These are phyloP conservation scores for Xylariales sp. DNA, from an alignment of 2,329 filamentous ascomycete species.

Conservation along the genomic window DNA sequence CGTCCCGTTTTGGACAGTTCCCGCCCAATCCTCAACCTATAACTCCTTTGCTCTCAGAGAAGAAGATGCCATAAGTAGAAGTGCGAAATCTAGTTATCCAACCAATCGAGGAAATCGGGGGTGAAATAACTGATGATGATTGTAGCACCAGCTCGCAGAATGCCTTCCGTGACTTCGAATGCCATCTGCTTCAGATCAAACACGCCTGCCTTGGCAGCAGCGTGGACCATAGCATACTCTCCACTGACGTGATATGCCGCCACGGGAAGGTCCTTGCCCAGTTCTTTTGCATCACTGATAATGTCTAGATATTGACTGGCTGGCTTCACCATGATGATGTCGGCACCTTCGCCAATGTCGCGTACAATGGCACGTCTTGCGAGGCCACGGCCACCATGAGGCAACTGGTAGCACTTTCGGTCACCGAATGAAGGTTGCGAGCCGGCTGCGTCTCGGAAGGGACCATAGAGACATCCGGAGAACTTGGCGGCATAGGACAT, in stretches of 20 bases:
- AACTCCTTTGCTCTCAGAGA: no score
- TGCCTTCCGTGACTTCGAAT: conserved; percentile 90
- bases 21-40: no score
- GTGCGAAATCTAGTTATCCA: conserved; percentile 42
- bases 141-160: conserved; percentile 84
- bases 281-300: conserved; percentile 93
- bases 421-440: conserved; percentile 90
- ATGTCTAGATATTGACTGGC: conserved; percentile 95
- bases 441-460: conserved; percentile 93
- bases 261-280: conserved; percentile 85
- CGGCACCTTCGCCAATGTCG: conserved; percentile 89
- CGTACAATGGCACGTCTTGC: conserved; percentile 84
- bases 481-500: conserved; percentile 99
- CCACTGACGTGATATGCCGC: conserved; percentile 97
- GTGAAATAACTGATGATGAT: conserved; percentile 95
- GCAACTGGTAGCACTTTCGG: conserved; percentile 93
- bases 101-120: conserved; percentile 69
- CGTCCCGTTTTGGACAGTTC: no score
- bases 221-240: conserved; percentile 97
- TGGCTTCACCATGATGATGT: conserved; percentile 99
- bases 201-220: conserved; percentile 89
- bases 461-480: conserved; percentile 91
- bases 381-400: conserved; percentile 84
- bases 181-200: conserved; percentile 95
- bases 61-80: no score